phyloP scores from a whole-genome alignment of 2,329 filamentous ascomycete genomes.

The Colletotrichum viniferum region DNA sequence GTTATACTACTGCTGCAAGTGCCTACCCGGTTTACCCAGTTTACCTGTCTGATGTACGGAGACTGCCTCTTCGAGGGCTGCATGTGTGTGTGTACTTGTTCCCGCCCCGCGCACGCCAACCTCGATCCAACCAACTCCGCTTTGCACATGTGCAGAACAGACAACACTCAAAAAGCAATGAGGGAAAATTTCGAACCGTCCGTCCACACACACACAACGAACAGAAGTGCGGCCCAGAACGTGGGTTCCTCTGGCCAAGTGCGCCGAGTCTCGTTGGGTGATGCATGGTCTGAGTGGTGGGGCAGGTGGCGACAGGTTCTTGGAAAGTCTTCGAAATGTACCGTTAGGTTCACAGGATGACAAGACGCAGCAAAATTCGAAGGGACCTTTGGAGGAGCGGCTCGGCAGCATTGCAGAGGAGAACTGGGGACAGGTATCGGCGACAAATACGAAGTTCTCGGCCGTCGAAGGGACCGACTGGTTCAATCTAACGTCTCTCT shows the following conservation, averaged over 20 bases:
- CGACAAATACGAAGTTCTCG: constrained; percentile 9
- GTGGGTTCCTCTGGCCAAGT: background rate
- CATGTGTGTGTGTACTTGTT: background rate
- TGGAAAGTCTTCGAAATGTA: background rate
- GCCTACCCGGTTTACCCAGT: background rate
- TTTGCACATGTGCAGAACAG: background rate
- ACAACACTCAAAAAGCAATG: background rate
- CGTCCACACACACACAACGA: background rate
- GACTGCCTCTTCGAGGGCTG: background rate
- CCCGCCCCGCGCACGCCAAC: background rate
- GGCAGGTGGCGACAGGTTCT: background rate
- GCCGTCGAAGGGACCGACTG: constrained; percentile 1
- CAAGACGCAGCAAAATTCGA: background rate
- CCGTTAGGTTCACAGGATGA: background rate
- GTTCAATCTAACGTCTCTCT: background rate
- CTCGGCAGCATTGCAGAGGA: background rate
- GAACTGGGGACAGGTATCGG: background rate
- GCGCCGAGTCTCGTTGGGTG: background rate
- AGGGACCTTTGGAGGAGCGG: background rate
- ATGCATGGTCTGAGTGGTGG: background rate
- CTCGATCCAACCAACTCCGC: constrained; percentile 1
- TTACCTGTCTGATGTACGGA: background rate
- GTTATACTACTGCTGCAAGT: constrained; percentile 8
- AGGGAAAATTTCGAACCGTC: background rate
- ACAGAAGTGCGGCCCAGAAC: background rate